Base-by-base conservation (phyloP, 805 yeast genomes). In the Yarrowia hollandica region DNA sequence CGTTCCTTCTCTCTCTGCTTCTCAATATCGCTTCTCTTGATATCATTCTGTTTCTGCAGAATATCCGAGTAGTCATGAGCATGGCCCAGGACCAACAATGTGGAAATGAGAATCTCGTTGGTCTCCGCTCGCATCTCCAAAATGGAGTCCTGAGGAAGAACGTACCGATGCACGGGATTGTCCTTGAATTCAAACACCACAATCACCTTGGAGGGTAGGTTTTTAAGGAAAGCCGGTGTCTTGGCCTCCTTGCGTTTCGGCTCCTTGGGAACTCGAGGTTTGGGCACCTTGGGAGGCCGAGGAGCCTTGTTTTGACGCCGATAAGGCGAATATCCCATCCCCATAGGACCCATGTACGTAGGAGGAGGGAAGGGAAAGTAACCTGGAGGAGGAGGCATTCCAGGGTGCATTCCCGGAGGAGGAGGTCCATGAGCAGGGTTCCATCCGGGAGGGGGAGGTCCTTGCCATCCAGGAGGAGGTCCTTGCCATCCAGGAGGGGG, bases 141-240 rank as follows among this genome's bases (percentile, higher is more conserved):
- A 2, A 92, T 79, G 1, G 95, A 80, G 62, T 89, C 82, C 63
- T 84, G 84, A 0, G 98, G 97, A 0, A 92, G 68, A 60, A 79
- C 73, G 66, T 80, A 92, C 60, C 98, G 78, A 7, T 84, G 84
- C 44, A 84, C 79, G 0, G 94, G 81, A 68, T 84, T 85, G 65
- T 94, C 98, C 23, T 79, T 79, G 72, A 84, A 92, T 70, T 94
- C 99, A 69, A 92, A 84, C 5, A 90, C 84, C 35, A 94, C 69
- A 57, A 88, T 86, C 0, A 95, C 90, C 26, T 52, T 52, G 19
- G 58, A 52, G 5, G 58, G 58, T 34, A 59, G 56, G 31, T 60
- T 60, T 35, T 46, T 61, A 26, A 55, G 57, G 25, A 59, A 54
- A 10, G 58, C 58, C 2, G 63, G 59, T 5, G 56, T 48, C 14